Percentiles rank a stretch among this genome's conserved stretches.
Evolutionary conservation across 2,329 filamentous ascomycete species (phyloP).

Genomic region (Aspergillus novofumigatus): DNA sequence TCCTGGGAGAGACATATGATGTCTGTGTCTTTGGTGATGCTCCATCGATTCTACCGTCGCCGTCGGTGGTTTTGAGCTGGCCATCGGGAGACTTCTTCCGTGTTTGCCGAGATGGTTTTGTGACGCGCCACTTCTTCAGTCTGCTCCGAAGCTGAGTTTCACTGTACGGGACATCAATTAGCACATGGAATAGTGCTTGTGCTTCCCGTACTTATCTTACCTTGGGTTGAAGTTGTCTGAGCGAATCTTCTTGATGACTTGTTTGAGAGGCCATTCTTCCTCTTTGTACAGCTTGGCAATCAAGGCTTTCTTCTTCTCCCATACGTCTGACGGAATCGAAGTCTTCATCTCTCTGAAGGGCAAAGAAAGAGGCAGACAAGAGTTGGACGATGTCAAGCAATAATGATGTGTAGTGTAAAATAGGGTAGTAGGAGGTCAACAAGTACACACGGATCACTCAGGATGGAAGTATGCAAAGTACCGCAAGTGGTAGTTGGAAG

Average conservation of each 20-base stretch:
- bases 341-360: constrained; percentile 35
- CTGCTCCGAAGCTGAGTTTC: constrained; percentile 43
- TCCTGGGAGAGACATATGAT: constrained; percentile 11
- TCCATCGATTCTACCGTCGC: constrained; percentile 19
- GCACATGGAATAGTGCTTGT: background rate
- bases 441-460: background rate
- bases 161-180: constrained; percentile 19
- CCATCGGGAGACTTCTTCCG: constrained; percentile 35
- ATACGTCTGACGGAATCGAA: constrained; percentile 41
- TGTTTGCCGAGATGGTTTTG: constrained; percentile 42
- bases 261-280: constrained; percentile 44
- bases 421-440: background rate
- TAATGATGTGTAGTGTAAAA: constrained; percentile 3
- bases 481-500: background rate
- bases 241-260: constrained; percentile 43
- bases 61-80: constrained; percentile 12
- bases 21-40: constrained; percentile 12
- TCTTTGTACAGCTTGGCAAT: constrained; percentile 42
- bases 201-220: constrained; percentile 21
- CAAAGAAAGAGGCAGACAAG: constrained; percentile 1
- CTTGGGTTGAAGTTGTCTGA: constrained; percentile 41
- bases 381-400: background rate
- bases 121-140: constrained; percentile 44
- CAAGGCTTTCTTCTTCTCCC: constrained; percentile 41
- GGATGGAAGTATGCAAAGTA: background rate